Conservation (phyloP, 2,329 filamentous ascomycete species). For the Ophiostoma quercus region DNA sequence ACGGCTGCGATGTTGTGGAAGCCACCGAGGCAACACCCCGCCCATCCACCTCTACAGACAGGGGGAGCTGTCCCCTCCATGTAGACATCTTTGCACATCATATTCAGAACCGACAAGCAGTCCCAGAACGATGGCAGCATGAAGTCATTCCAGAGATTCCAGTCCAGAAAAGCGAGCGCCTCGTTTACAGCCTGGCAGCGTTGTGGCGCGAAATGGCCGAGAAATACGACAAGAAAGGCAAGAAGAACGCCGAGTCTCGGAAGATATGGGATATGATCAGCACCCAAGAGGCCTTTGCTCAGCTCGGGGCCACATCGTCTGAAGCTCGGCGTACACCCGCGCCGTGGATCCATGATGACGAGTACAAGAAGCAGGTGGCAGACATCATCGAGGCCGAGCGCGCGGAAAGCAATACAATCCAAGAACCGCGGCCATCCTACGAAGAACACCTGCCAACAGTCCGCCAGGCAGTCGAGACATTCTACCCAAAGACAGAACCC, state of each 20-base stretch:
- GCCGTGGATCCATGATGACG: slow-evolving; percentile 90
- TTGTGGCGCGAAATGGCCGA: slow-evolving; percentile 55
- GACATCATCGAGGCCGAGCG: slow-evolving; percentile 50
- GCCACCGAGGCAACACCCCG: slow-evolving; percentile 45
- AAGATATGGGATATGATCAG: slow-evolving; percentile 60
- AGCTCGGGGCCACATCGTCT: slow-evolving; percentile 81
- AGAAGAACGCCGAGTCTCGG: slow-evolving; percentile 65
- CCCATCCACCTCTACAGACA: slow-evolving; percentile 43
- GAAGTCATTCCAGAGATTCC: slow-evolving; percentile 80
- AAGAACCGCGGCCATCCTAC: background rate
- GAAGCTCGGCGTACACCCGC: slow-evolving; percentile 65
- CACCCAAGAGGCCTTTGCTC: slow-evolving; percentile 75
- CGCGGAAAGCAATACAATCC: slow-evolving; percentile 31
- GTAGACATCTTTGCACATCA: slow-evolving; percentile 84
- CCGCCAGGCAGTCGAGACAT: slow-evolving; percentile 78
- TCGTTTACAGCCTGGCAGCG: slow-evolving; percentile 88
- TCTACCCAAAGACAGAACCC: slow-evolving; percentile 54
- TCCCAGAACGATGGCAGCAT: slow-evolving; percentile 73
- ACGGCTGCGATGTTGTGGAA: slow-evolving; percentile 84
- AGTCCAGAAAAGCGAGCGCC: slow-evolving; percentile 62
- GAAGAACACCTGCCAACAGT: slow-evolving; percentile 65
- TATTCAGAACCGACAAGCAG: slow-evolving; percentile 74
- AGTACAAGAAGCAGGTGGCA: slow-evolving; percentile 63
- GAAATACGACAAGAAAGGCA: slow-evolving; percentile 61
- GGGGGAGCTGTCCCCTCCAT: slow-evolving; percentile 71